phyloP scores from a whole-genome alignment of 192 early-diverging fungal species.

The Linnemannia exigua region DNA sequence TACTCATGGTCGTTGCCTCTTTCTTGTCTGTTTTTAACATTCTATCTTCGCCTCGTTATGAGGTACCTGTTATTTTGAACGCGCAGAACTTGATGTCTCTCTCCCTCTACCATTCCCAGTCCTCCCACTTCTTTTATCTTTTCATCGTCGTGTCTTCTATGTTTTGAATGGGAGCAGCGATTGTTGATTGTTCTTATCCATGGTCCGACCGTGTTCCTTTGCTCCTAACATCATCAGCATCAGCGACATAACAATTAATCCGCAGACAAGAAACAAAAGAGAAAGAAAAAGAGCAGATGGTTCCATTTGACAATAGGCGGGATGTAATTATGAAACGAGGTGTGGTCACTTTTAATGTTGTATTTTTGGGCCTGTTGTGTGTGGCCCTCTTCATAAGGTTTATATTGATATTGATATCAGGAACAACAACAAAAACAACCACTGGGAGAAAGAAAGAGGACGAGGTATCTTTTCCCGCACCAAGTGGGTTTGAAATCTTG shows the following conservation, averaged over 20 bases:
- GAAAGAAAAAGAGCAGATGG: neutral
- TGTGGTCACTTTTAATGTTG: neutral
- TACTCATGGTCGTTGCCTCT: neutral
- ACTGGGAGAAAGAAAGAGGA: neutral
- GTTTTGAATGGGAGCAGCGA: neutral
- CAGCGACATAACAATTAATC: neutral
- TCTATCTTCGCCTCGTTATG: too few relatives aligned
- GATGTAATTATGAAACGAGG: neutral
- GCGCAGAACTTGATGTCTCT: neutral
- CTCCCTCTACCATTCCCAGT: neutral
- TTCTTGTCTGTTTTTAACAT: neutral
- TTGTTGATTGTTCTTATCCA: neutral
- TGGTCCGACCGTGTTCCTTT: neutral
- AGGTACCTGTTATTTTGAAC: too few relatives aligned
- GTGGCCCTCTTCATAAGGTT: neutral
- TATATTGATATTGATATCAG: constrained; percentile 8
- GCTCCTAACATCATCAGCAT: neutral
- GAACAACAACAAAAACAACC: neutral
- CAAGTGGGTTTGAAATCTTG: neutral
- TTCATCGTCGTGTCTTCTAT: neutral
- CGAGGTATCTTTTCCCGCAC: neutral
- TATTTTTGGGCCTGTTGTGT: neutral
- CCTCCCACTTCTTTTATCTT: neutral
- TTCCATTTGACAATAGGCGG: neutral
- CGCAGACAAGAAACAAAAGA: neutral